phyloP scores from a whole-genome alignment of 768 basidiomycete genomes.

The Amyloporia xantha region DNA sequence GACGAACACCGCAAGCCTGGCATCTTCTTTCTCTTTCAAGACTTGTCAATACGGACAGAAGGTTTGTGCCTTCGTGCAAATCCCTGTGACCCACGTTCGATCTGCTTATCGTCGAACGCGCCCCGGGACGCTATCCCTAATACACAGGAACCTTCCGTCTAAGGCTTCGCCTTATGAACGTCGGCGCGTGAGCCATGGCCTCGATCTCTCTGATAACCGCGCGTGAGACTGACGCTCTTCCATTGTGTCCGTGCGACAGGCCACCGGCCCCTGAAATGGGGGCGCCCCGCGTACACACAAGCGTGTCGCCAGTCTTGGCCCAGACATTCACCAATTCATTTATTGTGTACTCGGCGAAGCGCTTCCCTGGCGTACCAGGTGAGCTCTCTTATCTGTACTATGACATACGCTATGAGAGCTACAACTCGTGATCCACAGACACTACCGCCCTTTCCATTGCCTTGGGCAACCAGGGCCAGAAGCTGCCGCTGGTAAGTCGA shows the following conservation, averaged over 20 bases:
- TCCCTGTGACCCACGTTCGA: constrained; percentile 6
- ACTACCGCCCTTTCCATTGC: constrained; percentile 88
- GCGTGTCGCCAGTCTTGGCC: constrained; percentile 71
- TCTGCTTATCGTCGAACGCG: constrained; percentile 13
- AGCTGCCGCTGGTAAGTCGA: constrained; percentile 68
- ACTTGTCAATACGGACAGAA: constrained; percentile 90
- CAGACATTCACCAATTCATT: constrained; percentile 81
- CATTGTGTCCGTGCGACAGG: constrained; percentile 28
- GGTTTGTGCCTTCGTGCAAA: constrained; percentile 37
- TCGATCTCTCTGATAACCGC: constrained; percentile 1
- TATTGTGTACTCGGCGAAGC: constrained; percentile 86
- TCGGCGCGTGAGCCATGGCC: constrained; percentile 71
- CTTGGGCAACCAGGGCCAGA: constrained; percentile 86
- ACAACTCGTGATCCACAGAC: constrained; percentile 35
- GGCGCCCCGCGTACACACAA: constrained; percentile 57
- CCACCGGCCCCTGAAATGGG: constrained; percentile 70
- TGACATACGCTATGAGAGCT: constrained; percentile 8
- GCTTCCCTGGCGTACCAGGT: constrained; percentile 94
- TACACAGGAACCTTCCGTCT: constrained; percentile 74
- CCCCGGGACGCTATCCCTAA: constrained; percentile 10
- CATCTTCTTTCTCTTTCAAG: constrained; percentile 94
- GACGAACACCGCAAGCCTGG: constrained; percentile 84
- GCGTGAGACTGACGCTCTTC: constrained; percentile 6
- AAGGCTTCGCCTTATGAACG: constrained; percentile 81
- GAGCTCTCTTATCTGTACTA: constrained; percentile 18